Evolutionary conservation across 2,329 filamentous ascomycete genomes (phyloP).

Genomic region (Botrytis galanthina): DNA sequence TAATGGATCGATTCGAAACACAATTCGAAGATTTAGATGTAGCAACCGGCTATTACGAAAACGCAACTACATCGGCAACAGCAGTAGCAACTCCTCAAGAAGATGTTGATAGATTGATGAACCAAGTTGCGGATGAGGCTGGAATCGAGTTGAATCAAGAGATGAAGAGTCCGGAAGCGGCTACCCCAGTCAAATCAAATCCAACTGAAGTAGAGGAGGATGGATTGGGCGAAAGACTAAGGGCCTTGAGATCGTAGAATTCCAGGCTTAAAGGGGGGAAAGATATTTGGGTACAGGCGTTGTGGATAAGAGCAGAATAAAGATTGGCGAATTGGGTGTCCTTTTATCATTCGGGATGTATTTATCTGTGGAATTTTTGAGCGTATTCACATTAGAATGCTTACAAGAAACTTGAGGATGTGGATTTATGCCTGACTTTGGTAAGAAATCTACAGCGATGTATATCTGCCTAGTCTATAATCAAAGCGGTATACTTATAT

Average conservation of each 20-base stretch:
- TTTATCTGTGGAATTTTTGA: constrained; percentile 1
- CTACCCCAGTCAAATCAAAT: constrained; percentile 58
- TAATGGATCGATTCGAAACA: constrained; percentile 65
- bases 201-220: constrained; percentile 78
- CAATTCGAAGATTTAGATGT: constrained; percentile 52
- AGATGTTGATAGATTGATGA: constrained; percentile 81
- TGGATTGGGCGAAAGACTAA: constrained; percentile 59
- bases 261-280: neutral
- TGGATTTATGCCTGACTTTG: neutral
- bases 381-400: neutral
- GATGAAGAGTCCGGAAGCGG: constrained; percentile 58
- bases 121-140: constrained; percentile 82
- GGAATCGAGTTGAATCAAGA: constrained; percentile 79
- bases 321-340: constrained; percentile 2
- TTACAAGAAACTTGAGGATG: neutral
- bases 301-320: constrained; percentile 9
- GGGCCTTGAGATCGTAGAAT: constrained; percentile 46
- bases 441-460: neutral
- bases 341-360: neutral
- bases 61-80: constrained; percentile 77
- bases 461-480: neutral
- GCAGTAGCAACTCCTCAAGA: constrained; percentile 73
- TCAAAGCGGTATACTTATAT: neutral
- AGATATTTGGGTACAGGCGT: constrained; percentile 14
- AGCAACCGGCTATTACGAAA: constrained; percentile 63